A percentile compares a stretch with the other conserved stretches of the same genome.
phyloP scores from a whole-genome alignment of 2,329 filamentous ascomycete genomes.

The Aspergillus vadensis region DNA sequence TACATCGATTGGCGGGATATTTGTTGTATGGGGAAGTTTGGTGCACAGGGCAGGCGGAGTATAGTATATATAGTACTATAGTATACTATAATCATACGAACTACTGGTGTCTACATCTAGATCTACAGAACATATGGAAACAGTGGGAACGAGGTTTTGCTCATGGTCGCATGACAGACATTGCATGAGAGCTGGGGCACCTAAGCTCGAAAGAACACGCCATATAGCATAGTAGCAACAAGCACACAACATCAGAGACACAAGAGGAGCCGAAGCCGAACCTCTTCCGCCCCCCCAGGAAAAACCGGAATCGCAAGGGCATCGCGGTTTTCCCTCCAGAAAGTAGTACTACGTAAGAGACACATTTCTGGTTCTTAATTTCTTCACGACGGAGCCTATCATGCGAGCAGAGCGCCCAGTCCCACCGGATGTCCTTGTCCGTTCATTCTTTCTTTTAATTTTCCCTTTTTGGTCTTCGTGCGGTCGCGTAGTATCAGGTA shows the following conservation, averaged over 20 bases:
- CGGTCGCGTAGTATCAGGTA: slow-evolving; percentile 43
- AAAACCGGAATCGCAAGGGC: slow-evolving; percentile 37
- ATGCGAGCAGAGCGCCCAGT: slow-evolving; percentile 42
- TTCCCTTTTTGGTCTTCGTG: slow-evolving; percentile 42
- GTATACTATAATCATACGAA: too few relatives aligned
- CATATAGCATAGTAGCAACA: slow-evolving; percentile 22
- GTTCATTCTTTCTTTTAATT: slow-evolving; percentile 39
- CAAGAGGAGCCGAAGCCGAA: slow-evolving; percentile 22
- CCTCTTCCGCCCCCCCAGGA: slow-evolving; percentile 13
- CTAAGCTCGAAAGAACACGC: slow-evolving; percentile 29
- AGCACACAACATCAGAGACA: slow-evolving; percentile 28
- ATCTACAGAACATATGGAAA: slow-evolving; percentile 14
- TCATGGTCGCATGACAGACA: slow-evolving; percentile 39
- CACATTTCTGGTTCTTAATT: slow-evolving; percentile 24
- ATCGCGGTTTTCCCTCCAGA: slow-evolving; percentile 26
- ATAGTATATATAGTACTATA: neutral
- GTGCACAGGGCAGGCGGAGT: neutral
- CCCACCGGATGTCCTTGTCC: slow-evolving; percentile 42
- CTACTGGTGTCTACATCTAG: neutral
- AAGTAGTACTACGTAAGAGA: too few relatives aligned
- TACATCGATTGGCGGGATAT: neutral
- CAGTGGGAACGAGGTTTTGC: slow-evolving; percentile 29
- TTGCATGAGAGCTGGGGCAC: slow-evolving; percentile 35
- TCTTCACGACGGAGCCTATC: slow-evolving; percentile 32
- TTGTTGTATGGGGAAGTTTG: too few relatives aligned